These are phyloP conservation scores for Incumbomyces lentus DNA, from an alignment of 2,329 filamentous ascomycete species.

Conservation along the genomic window DNA sequence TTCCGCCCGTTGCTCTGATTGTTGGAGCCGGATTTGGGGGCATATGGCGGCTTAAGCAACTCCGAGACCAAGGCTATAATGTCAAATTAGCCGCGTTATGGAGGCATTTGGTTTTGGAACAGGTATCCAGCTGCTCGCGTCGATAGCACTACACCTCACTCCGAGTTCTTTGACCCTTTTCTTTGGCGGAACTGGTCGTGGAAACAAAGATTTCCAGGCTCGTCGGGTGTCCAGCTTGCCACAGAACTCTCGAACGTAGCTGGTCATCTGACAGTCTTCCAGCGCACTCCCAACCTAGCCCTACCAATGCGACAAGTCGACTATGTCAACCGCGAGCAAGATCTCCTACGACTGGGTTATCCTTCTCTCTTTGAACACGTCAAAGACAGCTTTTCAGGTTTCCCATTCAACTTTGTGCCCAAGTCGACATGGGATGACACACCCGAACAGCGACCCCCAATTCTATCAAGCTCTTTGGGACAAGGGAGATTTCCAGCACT, in stretches of 20 bases:
- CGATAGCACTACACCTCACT: too few relatives aligned
- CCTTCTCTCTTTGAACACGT: conserved; percentile 16
- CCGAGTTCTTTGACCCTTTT: too few relatives aligned
- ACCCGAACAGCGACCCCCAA: conserved; percentile 27
- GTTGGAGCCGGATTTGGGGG: too few relatives aligned
- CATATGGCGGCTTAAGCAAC: too few relatives aligned
- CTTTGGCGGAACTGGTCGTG: too few relatives aligned
- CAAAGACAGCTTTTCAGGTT: conserved; percentile 33
- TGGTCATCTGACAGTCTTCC: conserved; percentile 42
- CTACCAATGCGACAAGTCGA: conserved; percentile 48
- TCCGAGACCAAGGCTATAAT: too few relatives aligned
- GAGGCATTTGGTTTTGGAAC: too few relatives aligned
- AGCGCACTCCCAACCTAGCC: conserved; percentile 56
- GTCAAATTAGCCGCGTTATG: too few relatives aligned
- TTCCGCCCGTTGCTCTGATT: too few relatives aligned
- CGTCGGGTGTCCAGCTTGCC: conserved; percentile 53
- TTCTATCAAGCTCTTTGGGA: conserved; percentile 42
- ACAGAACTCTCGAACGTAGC: conserved; percentile 49
- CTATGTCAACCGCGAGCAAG: conserved; percentile 42
- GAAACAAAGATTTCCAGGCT: too few relatives aligned
- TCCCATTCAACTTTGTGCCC: conserved; percentile 48
- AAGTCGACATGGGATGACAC: conserved; percentile 41
- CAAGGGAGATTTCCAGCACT: conserved; percentile 44
- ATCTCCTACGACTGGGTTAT: conserved; percentile 32
- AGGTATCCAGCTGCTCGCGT: too few relatives aligned